Evolutionary conservation across 176 grass and related monocot genomes (phyloP).

Genomic region (Calamus simplicifolius): DNA sequence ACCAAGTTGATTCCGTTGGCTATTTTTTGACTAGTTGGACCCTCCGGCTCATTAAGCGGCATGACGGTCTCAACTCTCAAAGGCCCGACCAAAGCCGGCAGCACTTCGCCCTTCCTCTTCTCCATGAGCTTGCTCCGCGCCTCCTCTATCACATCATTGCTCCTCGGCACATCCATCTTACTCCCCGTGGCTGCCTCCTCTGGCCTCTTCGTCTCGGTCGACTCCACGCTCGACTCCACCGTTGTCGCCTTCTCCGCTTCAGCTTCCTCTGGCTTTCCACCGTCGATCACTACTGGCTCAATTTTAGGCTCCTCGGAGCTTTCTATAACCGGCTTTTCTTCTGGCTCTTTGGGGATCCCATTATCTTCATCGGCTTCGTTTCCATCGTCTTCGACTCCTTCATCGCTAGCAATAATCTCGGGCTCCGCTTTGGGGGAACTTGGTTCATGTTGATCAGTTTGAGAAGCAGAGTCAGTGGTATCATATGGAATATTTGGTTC

Average conservation of each 20-base stretch:
- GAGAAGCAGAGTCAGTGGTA: neutral
- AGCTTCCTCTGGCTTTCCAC: neutral
- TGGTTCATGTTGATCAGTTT: neutral
- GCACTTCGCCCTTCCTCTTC: conserved; percentile 16
- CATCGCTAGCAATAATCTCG: neutral
- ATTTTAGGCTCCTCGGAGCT: neutral
- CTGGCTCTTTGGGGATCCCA: neutral
- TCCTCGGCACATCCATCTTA: conserved; percentile 1
- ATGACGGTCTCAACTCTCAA: conserved; percentile 18
- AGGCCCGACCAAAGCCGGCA: conserved; percentile 7
- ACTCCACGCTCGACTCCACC: neutral
- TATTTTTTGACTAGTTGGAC: neutral
- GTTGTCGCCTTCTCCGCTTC: neutral
- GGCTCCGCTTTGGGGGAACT: neutral
- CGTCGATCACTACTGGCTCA: neutral
- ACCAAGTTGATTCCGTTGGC: too few species aligned
- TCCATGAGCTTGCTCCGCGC: conserved; percentile 1
- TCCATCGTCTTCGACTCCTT: neutral
- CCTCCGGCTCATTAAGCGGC: neutral
- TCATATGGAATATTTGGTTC: neutral
- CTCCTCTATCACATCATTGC: conserved; percentile 15
- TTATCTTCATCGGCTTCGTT: neutral
- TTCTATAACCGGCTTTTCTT: neutral
- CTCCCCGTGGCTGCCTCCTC: neutral
- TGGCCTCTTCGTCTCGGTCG: conserved; percentile 1